phyloP scores from a whole-genome alignment of 2,329 filamentous ascomycete genomes.

The Aspergillus viridinutans region DNA sequence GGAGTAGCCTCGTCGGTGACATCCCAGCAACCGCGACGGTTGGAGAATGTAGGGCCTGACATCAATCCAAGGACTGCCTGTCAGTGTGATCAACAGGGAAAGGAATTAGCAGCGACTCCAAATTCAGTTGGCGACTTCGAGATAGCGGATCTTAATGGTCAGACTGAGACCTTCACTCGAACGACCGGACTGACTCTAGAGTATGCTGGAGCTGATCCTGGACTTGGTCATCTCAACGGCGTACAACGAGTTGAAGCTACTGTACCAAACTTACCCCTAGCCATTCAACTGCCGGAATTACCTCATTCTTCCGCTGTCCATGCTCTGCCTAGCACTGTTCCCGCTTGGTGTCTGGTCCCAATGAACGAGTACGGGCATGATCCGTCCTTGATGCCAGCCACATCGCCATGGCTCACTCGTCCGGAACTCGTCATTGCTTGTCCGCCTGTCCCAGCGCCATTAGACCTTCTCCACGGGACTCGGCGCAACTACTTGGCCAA shows the following conservation, averaged over 20 bases:
- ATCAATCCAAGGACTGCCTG: not conserved
- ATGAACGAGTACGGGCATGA: not conserved
- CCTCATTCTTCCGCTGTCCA: not conserved
- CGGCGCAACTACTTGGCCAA: constrained; percentile 5
- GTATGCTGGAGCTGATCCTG: not conserved
- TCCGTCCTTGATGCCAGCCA: not conserved
- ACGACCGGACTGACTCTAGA: not conserved
- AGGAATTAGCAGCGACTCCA: not conserved
- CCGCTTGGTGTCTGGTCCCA: not conserved
- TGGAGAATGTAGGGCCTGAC: not conserved
- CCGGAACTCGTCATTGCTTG: constrained; percentile 3
- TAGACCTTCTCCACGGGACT: constrained; percentile 8
- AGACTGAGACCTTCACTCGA: not conserved
- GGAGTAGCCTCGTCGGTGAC: not conserved
- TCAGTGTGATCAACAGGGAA: not conserved
- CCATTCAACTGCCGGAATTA: not conserved
- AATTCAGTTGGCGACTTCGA: not conserved
- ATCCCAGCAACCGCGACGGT: not conserved
- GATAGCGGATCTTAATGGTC: not conserved
- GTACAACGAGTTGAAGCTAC: not conserved
- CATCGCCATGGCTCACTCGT: not conserved
- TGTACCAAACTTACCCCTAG: not conserved
- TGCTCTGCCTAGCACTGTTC: not conserved
- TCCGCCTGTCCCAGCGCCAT: constrained; percentile 2
- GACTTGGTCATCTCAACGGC: not conserved